Evolutionary conservation across 73 alveolate species (phyloP).

Genomic region (Effrenium voratum): DNA sequence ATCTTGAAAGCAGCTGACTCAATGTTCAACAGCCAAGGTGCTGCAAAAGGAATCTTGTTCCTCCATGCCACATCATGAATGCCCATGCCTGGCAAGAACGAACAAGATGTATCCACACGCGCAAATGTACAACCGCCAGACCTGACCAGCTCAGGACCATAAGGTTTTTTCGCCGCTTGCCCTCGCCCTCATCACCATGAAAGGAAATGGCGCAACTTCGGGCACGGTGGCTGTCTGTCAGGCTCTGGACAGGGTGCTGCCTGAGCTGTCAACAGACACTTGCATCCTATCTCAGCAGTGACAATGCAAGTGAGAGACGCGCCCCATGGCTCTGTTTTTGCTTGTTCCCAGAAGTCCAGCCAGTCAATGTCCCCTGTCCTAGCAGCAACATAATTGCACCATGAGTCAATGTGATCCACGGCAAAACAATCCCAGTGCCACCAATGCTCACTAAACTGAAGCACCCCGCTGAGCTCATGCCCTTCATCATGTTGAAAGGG

Average conservation of each 20-base stretch:
- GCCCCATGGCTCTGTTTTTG: neutral
- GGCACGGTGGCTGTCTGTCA: neutral
- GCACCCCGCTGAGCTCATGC: too few relatives aligned
- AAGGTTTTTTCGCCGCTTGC: neutral
- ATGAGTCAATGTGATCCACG: too few relatives aligned
- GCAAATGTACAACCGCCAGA: too few relatives aligned
- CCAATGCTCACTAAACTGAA: too few relatives aligned
- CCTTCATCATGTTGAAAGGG: too few relatives aligned
- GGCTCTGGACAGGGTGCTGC: neutral
- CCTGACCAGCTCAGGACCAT: neutral
- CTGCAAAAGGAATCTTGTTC: too few relatives aligned
- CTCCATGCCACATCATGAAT: too few relatives aligned
- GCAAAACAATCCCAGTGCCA: too few relatives aligned
- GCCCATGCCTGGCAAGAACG: too few relatives aligned
- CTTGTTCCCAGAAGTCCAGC: conserved; percentile 1
- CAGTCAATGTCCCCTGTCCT: neutral
- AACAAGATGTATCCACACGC: too few relatives aligned
- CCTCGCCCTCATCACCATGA: neutral
- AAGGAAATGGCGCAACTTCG: neutral
- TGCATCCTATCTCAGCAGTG: neutral
- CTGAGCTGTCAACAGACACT: neutral
- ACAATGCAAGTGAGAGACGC: neutral
- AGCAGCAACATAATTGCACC: neutral
- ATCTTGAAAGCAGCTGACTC: too few relatives aligned
- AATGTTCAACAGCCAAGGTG: too few relatives aligned